Base-by-base conservation (phyloP, 1,284 basidiomycete genomes). In the Sparassis latifolia region DNA sequence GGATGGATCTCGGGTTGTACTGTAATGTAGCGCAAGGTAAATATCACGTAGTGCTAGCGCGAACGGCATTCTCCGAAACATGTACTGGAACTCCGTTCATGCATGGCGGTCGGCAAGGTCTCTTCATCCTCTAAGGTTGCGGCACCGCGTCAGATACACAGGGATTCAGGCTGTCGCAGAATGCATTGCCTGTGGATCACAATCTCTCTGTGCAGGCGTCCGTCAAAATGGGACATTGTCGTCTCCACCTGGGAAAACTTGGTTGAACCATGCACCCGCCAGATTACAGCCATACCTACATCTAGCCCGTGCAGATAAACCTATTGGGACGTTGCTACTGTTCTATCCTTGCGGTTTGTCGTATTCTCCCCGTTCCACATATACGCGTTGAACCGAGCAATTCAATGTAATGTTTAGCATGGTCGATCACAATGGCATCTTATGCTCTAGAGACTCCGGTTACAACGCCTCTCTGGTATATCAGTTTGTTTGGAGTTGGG, bases 391-490 rank as follows among this genome's bases (percentile, higher is more conserved):
- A 35, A 7, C 38, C 12, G 33, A 28, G 31, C 33, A 38, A 40
- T 29, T 27, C 30, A 33, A 47, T 35, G 31, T 12, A 28, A 3
- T 33, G 41, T 48, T 12, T 58, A 97, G 95, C 93, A 9, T 97
- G 94, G 92, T 91, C 91, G 6, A 95, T 97, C 59, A 92, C 92
- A 1, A 93, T 97, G 87, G 92, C 92, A 0, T 84, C 89, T 2
- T 92, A 92, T 55, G 83, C 87, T 9, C 69, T 81, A 5, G 74
- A 85, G 32, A 69, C 78, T 2, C 86, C 91, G 0, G 72, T 79
- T 41, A 76, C 79, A 4, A 78, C 77, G 0, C 86, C 91, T 6
- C 62, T 91, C 51, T 84, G 79, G 29, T 95, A 93, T 62, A 73
- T 92, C 38, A 72, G 79, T 30, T 74, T 99, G 0, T 99, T 99